phyloP scores from a whole-genome alignment of 1,139 yeast genomes.

The Taphrina deformans region DNA sequence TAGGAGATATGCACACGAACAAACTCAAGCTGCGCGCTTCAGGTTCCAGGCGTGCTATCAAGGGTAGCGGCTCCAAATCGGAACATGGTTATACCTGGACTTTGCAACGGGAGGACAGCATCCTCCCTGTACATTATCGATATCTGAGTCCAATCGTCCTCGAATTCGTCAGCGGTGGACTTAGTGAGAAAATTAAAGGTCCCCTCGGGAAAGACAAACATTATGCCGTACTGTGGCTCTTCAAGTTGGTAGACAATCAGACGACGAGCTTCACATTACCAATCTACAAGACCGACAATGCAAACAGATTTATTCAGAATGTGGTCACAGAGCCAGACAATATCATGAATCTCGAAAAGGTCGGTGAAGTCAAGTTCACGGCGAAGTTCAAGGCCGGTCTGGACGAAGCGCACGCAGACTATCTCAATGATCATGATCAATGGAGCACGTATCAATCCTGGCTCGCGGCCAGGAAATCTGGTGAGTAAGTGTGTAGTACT shows the following conservation, averaged over 20 bases:
- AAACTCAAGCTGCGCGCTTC: slow-evolving; percentile 19
- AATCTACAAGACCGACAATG: slow-evolving; percentile 30
- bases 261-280: slow-evolving; percentile 29
- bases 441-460: slow-evolving; percentile 27
- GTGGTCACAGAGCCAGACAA: slow-evolving; percentile 23
- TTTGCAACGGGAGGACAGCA: slow-evolving; percentile 8
- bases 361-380: slow-evolving; percentile 30
- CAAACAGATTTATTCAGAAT: slow-evolving; percentile 28
- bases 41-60: slow-evolving; percentile 19
- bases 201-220: slow-evolving; percentile 29
- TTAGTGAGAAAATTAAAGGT: slow-evolving; percentile 26
- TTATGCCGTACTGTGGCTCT: slow-evolving; percentile 32
- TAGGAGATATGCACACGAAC: slow-evolving; percentile 23
- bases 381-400: slow-evolving; percentile 30
- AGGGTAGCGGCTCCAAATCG: slow-evolving; percentile 1
- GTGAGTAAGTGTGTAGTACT: slow-evolving; percentile 27
- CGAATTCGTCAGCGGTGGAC: slow-evolving; percentile 27
- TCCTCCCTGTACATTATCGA: slow-evolving; percentile 20
- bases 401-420: slow-evolving; percentile 21
- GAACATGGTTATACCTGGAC: slow-evolving; percentile 19
- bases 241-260: slow-evolving; percentile 28
- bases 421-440: slow-evolving; percentile 22
- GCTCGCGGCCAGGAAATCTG: slow-evolving; percentile 27
- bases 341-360: slow-evolving; percentile 24
- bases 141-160: slow-evolving; percentile 30